Base-by-base conservation (phyloP, 108 stramenopile genomes). In the Nitzschia putrida region DNA sequence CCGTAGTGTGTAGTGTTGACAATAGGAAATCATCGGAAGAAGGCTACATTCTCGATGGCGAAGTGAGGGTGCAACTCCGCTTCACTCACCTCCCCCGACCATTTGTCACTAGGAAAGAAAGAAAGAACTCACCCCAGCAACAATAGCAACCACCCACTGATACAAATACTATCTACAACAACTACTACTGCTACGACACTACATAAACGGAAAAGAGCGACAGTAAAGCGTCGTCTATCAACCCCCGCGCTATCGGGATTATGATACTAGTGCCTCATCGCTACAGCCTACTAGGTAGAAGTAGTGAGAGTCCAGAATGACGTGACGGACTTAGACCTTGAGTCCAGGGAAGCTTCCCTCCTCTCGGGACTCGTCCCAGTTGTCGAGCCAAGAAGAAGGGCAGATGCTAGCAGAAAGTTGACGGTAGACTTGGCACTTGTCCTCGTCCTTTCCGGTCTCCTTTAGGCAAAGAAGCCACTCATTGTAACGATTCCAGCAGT, bases 401-500 rank as follows among this genome's bases (percentile, higher is more conserved):
- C 96, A 97, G 69, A 97, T 93, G 67, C 84, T 86, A 55, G 60
- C 34, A 11, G 94, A 86, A 54, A 73, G 72, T 56, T 90, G 76
- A 57, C 90, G 79, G 73, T 89, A 77, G 37, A 69, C 78, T 72
- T 83, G 85, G 83, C 96, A 97, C 57, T 86, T 91, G 44, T 85
- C 92, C 61, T 97, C 92, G 60, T 95, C 94, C 41, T 66, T 61
- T 18, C 79, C 73, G 26, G 91, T 90, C 50, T 86, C 77, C 85
- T 95, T 91, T 67, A 91, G 54, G 85, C 96, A 97, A 39, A 97
- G 63, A 42, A 97, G 78, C 92, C 92, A 95, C 77, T 97, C 96
- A 63, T 97, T 97, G 92, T 97, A 97, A 60, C 94, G 85, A 64
- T 94, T 94, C 94, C 94, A 97, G 89, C 96, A 97, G 80, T 95